These are phyloP conservation scores for Starmera amethionina DNA, from an alignment of 805 yeast genomes.

Conservation along the genomic window DNA sequence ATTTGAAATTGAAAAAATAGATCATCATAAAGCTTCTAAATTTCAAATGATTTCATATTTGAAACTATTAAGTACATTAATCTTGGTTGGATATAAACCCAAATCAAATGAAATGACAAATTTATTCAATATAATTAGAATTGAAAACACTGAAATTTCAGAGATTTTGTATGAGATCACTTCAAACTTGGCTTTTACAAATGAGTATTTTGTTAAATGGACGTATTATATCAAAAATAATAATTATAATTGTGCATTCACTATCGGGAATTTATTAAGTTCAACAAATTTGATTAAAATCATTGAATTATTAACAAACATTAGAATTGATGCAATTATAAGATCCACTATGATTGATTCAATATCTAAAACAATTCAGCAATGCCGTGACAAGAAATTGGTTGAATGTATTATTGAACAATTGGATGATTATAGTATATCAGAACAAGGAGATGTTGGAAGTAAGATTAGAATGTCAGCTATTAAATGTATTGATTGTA, in stretches of 20 bases:
- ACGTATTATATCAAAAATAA: conserved; percentile 28
- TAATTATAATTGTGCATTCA: conserved; percentile 26
- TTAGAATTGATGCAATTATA: conserved; percentile 10
- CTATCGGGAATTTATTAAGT: conserved; percentile 21
- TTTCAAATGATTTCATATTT: conserved; percentile 16
- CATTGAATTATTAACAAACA: conserved; percentile 3
- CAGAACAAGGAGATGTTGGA: conserved; percentile 91
- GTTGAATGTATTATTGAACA: conserved; percentile 21
- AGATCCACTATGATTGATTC: conserved; percentile 10
- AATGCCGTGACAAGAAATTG: background rate
- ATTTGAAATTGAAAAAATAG: conserved; percentile 4
- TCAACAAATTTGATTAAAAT: conserved; percentile 12
- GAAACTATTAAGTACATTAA: conserved; percentile 11
- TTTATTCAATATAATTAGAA: conserved; percentile 13
- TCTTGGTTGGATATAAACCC: conserved; percentile 1
- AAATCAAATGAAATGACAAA: conserved; percentile 5
- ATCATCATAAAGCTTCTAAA: conserved; percentile 15
- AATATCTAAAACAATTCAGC: conserved; percentile 4
- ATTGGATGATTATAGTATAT: conserved; percentile 68
- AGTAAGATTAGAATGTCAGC: conserved; percentile 52
- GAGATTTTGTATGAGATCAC: conserved; percentile 4
- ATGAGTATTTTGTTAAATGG: conserved; percentile 19
- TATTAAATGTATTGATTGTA: conserved; percentile 27
- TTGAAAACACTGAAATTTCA: conserved; percentile 7
- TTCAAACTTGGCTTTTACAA: conserved; percentile 4